A percentile compares a stretch with the other conserved stretches of the same genome.
These are phyloP conservation scores for Alternaria consortialis DNA, from an alignment of 2,329 filamentous ascomycete genomes.

Conservation along the genomic window DNA sequence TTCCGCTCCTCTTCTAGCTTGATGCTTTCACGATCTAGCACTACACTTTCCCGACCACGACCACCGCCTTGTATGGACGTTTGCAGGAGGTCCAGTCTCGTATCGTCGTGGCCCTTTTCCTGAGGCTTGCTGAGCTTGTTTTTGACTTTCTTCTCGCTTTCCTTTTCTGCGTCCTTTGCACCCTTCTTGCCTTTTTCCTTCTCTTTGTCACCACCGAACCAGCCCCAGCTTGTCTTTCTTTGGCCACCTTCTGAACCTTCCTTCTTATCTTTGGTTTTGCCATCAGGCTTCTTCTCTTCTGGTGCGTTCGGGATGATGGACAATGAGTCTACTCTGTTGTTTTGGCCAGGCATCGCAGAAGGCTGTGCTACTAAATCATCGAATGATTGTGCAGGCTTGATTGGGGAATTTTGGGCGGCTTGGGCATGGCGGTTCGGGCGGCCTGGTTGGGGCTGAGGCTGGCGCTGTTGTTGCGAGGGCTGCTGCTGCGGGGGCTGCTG, in stretches of 20 bases:
- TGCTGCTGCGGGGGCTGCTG: conserved; percentile 16
- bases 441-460: conserved; percentile 21
- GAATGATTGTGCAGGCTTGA: conserved; percentile 60
- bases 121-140: conserved; percentile 72
- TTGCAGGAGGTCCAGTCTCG: conserved; percentile 85
- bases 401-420: conserved; percentile 46
- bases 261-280: conserved; percentile 75
- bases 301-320: conserved; percentile 80
- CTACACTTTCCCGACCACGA: conserved; percentile 78
- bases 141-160: conserved; percentile 59
- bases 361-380: conserved; percentile 73
- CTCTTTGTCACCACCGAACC: conserved; percentile 72
- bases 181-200: conserved; percentile 73
- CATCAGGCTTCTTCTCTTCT: conserved; percentile 76
- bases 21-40: conserved; percentile 79
- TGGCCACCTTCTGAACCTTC: conserved; percentile 69
- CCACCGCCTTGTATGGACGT: conserved; percentile 77
- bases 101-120: conserved; percentile 71
- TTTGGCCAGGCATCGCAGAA: conserved; percentile 75
- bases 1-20: conserved; percentile 83
- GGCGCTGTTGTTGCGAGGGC: conserved; percentile 33
- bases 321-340: conserved; percentile 74
- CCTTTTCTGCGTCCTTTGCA: conserved; percentile 52
- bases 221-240: conserved; percentile 85
- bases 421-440: conserved; percentile 43